A percentile compares a stretch with the other conserved stretches of the same genome.
phyloP scores from a whole-genome alignment of 768 basidiomycete species.

The Crepidotus variabilis region DNA sequence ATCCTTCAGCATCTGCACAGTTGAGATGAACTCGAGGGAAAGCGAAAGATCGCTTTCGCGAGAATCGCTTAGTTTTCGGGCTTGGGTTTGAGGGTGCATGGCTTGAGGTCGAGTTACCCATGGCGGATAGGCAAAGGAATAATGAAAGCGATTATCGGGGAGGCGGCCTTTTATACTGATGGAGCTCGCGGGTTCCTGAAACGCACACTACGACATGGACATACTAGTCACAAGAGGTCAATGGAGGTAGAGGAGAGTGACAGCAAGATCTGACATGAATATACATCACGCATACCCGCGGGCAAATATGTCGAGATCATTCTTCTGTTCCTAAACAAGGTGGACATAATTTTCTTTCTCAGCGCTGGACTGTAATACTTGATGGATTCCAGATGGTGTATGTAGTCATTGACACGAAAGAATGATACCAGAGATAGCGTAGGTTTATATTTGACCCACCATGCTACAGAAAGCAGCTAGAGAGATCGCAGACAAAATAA shows the following conservation, averaged over 20 bases:
- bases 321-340: neutral
- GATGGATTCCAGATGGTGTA: neutral
- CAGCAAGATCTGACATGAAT: neutral
- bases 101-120: neutral
- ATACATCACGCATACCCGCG: neutral
- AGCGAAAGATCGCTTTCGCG: neutral
- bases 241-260: neutral
- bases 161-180: neutral
- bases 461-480: neutral
- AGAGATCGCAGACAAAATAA: neutral
- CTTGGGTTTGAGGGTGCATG: neutral
- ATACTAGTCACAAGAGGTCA: neutral
- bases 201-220: neutral
- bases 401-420: too few species aligned
- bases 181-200: neutral
- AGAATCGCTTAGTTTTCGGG: neutral
- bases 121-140: neutral
- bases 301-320: neutral
- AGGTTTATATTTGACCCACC: too few species aligned
- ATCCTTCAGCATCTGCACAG: neutral
- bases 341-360: neutral
- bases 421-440: too few species aligned
- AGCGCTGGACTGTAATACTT: neutral
- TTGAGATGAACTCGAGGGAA: neutral
- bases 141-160: neutral